Conservation (phyloP, 805 yeast genomes). For the Lipomyces spencermartinsiae region DNA sequence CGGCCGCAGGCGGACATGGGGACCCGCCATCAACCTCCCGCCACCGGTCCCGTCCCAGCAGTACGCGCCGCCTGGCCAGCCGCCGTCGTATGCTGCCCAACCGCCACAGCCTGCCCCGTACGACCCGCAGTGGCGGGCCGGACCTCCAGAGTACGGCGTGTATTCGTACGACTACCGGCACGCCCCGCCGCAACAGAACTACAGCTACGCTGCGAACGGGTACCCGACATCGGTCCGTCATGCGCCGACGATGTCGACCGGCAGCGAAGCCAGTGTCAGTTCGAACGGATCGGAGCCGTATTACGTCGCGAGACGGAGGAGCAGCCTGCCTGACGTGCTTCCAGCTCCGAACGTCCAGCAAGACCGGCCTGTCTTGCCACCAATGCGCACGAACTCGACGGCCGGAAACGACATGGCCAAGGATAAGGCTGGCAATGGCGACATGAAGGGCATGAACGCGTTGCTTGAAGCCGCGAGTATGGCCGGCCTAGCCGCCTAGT, state of each 20-base stretch:
- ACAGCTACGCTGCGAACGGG: background rate
- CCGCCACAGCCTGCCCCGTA: constrained; percentile 15
- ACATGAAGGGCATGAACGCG: constrained; percentile 30
- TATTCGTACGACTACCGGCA: background rate
- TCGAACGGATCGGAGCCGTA: constrained; percentile 4
- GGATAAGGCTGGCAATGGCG: background rate
- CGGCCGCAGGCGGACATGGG: constrained; percentile 6
- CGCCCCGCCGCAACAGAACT: constrained; percentile 2
- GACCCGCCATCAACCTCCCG: constrained; percentile 7
- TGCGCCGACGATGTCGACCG: background rate
- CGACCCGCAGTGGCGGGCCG: background rate
- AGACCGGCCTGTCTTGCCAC: constrained; percentile 12
- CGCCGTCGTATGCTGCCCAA: constrained; percentile 12
- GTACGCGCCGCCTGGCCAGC: background rate
- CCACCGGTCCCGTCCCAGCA: constrained; percentile 17
- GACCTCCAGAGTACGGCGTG: background rate
- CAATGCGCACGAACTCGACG: constrained; percentile 14
- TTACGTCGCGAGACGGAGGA: constrained; percentile 7
- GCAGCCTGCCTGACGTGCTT: constrained; percentile 13
- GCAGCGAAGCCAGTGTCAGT: constrained; percentile 4
- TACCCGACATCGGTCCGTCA: background rate
- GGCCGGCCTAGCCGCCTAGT: constrained; percentile 15
- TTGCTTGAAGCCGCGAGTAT: constrained; percentile 33
- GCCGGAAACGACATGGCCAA: background rate
- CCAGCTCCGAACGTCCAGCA: constrained; percentile 1